Base-by-base conservation (phyloP, 2,329 filamentous ascomycete genomes). In the Phialocephala subalpina region DNA sequence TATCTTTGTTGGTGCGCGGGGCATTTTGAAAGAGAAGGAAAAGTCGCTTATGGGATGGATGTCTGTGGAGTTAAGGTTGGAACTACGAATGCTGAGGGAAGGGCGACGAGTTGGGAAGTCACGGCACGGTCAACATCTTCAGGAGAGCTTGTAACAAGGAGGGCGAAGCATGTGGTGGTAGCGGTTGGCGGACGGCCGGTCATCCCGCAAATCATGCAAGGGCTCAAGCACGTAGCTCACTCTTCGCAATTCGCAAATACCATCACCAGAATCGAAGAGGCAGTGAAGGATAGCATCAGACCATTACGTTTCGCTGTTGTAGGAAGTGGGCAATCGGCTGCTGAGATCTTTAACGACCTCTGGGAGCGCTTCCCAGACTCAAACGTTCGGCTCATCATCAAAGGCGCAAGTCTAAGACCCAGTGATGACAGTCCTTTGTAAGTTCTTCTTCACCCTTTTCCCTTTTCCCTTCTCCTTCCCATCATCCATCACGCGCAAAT, bases 361-460 rank as follows among this genome's bases (percentile, higher is more conserved):
- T 91, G 95, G 74, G 85, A 83, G 45, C 83, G 92, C 56, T 97
- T 97, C 77, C 94, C 94, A 45, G 94, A 95, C 76, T 89, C 92
- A 33, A 85, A 87, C 73, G 94, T 94, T 0, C 87, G 84, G 40
- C 80, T 99, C 64, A 82, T 97, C 66, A 95, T 97, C 83, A 90
- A 93, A 72, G 90, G 90, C 49, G 88, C 93, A 69, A 94, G 95
- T 64, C 81, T 99, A 67, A 89, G 92, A 73, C 95, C 95, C 1
- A 97, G 93, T 76, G 95, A 99, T 76, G 96, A 98, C 78, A 97
- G 93, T 62, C 96, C 95, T 20, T 98, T 98, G 92, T 94, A 83
- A 82, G 91, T 85, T n/a, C n/a, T n/a, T n/a, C n/a, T n/a, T n/a
- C n/a, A n/a, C n/a, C n/a, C 29, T 38, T 40, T 52, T 20, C 36